Base-by-base conservation (phyloP, 108 stramenopile species). In the Heterococcus sp. region DNA sequence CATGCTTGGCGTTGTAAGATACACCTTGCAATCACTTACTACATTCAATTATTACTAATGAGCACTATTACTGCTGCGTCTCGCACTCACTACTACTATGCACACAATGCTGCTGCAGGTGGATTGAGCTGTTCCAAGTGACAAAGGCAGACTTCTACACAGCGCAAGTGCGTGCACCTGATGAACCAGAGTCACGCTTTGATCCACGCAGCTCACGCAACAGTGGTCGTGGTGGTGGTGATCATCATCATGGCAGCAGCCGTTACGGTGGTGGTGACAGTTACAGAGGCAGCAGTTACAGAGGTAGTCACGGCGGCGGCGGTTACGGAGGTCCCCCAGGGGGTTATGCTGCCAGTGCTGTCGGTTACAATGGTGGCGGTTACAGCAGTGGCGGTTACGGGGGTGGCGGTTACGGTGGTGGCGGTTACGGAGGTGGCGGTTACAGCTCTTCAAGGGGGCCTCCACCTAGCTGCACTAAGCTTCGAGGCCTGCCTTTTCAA, bases 61-160 rank as follows among this genome's bases (percentile, higher is more conserved):
- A n/a, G n/a, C n/a, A n/a, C n/a, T n/a, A n/a, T n/a, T n/a, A n/a
- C n/a, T n/a, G n/a, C n/a, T n/a, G n/a, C n/a, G n/a, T n/a, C n/a
- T n/a, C n/a, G n/a, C n/a, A n/a, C n/a, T n/a, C n/a, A n/a, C n/a
- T n/a, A n/a, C n/a, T n/a, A n/a, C n/a, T n/a, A n/a, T n/a, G n/a
- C n/a, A n/a, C n/a, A n/a, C n/a, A n/a, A n/a, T n/a, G n/a, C n/a
- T n/a, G 8, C 14, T 58, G 46, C 46, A 58, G 46, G 46, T 58
- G 21, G 71, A 82, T 83, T 35, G 82, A 83, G 29, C 74, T 83
- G 37, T 83, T 75, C 69, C 74, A 66, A 65, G 75, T 68, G 2
- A 75, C 74, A 14, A 75, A 75, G 63, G 82, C 75, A 14, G 82
- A 83, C 68, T 69, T 83, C 21, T 83, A 75, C 74, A 75, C 82